Evolutionary conservation across 1,284 basidiomycete species (phyloP), one percentile per base, ranked within the genome.

Genomic region (Stereum hirsutum): DNA sequence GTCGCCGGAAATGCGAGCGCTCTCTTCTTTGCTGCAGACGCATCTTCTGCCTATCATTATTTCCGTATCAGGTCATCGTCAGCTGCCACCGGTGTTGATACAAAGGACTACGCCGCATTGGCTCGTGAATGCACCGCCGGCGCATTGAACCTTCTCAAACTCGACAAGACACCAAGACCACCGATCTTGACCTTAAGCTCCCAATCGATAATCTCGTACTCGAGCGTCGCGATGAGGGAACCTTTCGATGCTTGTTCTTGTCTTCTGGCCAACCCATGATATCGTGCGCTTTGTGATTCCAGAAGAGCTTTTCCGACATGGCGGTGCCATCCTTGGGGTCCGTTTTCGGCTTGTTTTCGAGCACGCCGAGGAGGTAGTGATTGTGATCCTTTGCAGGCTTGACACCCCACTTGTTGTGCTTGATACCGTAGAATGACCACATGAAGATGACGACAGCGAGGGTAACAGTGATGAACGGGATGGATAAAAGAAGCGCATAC

Each of bases 141-240:
- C n/a, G n/a, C n/a, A n/a, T n/a, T n/a, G n/a, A n/a, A n/a, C n/a
- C n/a, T n/a, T n/a, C n/a, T 95, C 37, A 95, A 70, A 62, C 83
- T 84, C 5, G 90, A 93, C 91, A 95, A 94, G 69, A 94, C 91
- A 74, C 90, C 91, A 23, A 95, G 73, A 66, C 91, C 91, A 67
- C 91, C 91, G 52, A 94, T 94, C 72, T 94, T 94, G 70, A 95
- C 91, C 65, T 94, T 94, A 48, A 93, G 63, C 66, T 93, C 92
- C 91, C 91, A 95, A 59, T 94, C 91, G 54, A 93, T 81, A 57
- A 95, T 89, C 62, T 95, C 91, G 62, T 95, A 95, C 64, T 95
- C 91, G 46, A 95, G 74, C 0, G 91, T 94, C 8, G 91, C 70
- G 50, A 95, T 94, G 42, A 95, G 74, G n/a, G n/a, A 21, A 92